Conservation (phyloP, 2,329 filamentous ascomycete species). For the Microsporum canis region DNA sequence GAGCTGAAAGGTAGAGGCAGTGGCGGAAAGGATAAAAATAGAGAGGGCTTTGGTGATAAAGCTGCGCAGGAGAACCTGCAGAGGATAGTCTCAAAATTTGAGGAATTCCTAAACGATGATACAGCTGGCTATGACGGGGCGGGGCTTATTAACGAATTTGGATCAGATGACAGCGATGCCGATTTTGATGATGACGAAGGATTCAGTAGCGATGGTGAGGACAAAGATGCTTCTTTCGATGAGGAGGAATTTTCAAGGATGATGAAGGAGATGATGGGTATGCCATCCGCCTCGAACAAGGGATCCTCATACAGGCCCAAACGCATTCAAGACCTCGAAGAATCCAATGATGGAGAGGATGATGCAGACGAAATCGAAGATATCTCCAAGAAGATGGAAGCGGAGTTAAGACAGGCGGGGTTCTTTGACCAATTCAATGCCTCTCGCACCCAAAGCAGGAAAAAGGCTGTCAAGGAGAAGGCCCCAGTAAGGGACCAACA, state of each 20-base stretch:
- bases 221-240: slow-evolving; percentile 67
- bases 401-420: slow-evolving; percentile 37
- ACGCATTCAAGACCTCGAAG: slow-evolving; percentile 6
- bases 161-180: slow-evolving; percentile 42
- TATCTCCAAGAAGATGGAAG: slow-evolving; percentile 36
- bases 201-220: slow-evolving; percentile 52
- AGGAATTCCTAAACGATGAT: slow-evolving; percentile 80
- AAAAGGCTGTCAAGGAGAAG: slow-evolving; percentile 23
- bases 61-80: slow-evolving; percentile 50
- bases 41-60: slow-evolving; percentile 36
- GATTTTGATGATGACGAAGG: slow-evolving; percentile 43
- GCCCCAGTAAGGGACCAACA: slow-evolving; percentile 13
- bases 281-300: slow-evolving; percentile 34
- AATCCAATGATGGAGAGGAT: slow-evolving; percentile 33
- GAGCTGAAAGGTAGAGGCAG: slow-evolving; percentile 51
- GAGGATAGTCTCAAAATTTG: slow-evolving; percentile 89
- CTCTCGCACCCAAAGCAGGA: slow-evolving; percentile 12
- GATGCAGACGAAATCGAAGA: slow-evolving; percentile 45
- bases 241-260: slow-evolving; percentile 74
- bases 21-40: slow-evolving; percentile 13
- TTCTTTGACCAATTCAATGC: slow-evolving; percentile 28
- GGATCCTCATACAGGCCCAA: slow-evolving; percentile 13
- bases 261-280: slow-evolving; percentile 87
- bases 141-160: slow-evolving; percentile 57
- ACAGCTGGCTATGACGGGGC: slow-evolving; percentile 69